Base-by-base conservation (phyloP, 768 basidiomycete species). In the Suillus lakei region DNA sequence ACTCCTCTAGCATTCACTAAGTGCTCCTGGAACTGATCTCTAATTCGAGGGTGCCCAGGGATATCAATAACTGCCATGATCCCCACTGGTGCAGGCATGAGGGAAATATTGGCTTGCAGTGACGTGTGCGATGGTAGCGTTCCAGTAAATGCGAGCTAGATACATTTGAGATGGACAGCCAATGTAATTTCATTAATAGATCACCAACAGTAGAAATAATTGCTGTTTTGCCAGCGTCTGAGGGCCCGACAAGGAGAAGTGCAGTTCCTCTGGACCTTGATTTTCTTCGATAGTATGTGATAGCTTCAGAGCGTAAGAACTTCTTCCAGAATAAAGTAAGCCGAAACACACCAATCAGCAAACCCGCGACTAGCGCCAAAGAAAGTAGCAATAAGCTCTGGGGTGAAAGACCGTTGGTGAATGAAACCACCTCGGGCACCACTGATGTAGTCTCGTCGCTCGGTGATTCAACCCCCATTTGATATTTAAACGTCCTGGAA, bases 31-130 rank as follows among this genome's bases (percentile, higher is more conserved):
- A 93, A 91, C 70, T 93, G 91, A 70, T 85, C 85, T 36, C 92
- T 79, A 63, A 95, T 84, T 48, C 93, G 85, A 12, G 93, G 91
- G 74, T 95, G 93, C n/a, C 93, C 93, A 9, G 93, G 93, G 48
- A 95, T 78, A 75, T 95, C 93, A 21, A 93, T 79, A 15, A 91
- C 76, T 46, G 81, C 84, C 53, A 91, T 72, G 16, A 76, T 72
- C 69, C 83, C 85, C 50, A 79, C 80, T 2, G 79, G 67, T 7
- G 77, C 73, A 6, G 76, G 65, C 39, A 89, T 73, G 5, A 82
- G 68, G 5, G 86, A 84, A 0, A 82, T 77, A 73, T 93, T 95
- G 5, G 84, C 82, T 74, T 95, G 93, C 72, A 95, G 80, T 0
- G 93, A 95, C 4, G 91, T 87, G 69, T 92, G 89, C 3, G 91